Evolutionary conservation across 345 rosid species (phyloP), one percentile per base, ranked within the genome.

Genomic region (Citrus cavaleriei): DNA sequence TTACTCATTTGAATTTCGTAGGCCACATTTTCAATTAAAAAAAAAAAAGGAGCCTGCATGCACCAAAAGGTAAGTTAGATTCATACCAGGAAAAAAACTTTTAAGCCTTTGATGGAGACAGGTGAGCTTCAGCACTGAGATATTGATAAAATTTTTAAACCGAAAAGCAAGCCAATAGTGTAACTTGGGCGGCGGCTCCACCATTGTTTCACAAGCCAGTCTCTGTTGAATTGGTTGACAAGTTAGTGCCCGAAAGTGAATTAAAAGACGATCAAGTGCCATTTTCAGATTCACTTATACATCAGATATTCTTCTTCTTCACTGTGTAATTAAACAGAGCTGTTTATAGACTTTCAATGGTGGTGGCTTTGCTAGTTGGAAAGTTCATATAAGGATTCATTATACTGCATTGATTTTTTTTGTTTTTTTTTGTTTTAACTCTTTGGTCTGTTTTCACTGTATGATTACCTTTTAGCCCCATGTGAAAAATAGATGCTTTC

Each of bases 401-500:
- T 12, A 3, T 22, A 42, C 57, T 6, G 72, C 10, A 5, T 24
- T 12, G 49, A 18, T 38, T 35, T n/a, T 57, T 35, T 7, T 25
- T n/a, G 13, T 57, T 25, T 25, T 25, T 35, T 8, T 25, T 74
- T 18, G 7, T 1, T 54, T 18, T 5, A 10, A 42, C 25, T 38
- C 35, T 6, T n/a, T 16, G 5, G 19, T 40, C 68, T 38, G 18
- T 24, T 12, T 74, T 61, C 18, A 8, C 55, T 16, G 14, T 54
- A 12, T 2, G 58, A 7, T 54, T 40, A 30, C 28, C 27, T 21
- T 14, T 12, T 18, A 18, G 37, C 61, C 66, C 80, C 80, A 79
- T 79, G 71, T 66, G 73, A 55, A 25, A 70, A 57, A 6, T 64
- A n/a, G 73, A 69, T 74, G 28, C 63, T 64, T 64, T 42, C 18